Percentiles rank a stretch among this genome's conserved stretches.
Conservation (phyloP, 768 basidiomycete species). For the Lentinus brumalis region DNA sequence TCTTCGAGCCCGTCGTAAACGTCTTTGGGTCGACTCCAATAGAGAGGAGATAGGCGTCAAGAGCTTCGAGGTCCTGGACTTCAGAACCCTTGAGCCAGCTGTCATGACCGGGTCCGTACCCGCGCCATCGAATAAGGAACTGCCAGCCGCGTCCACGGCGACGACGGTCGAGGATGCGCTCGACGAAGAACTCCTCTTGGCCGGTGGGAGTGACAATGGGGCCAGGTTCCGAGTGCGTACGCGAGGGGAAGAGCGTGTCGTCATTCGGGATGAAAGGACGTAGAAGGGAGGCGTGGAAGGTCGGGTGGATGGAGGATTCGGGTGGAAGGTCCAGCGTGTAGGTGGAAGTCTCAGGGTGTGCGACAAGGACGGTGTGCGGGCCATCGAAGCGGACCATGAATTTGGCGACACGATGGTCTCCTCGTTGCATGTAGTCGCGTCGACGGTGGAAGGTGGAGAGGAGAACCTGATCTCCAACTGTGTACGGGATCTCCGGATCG, state of each 20-base stretch:
- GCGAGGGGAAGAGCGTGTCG: constrained; percentile 17
- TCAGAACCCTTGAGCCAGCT: neutral
- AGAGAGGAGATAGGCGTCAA: too few species aligned
- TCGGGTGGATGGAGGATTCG: neutral
- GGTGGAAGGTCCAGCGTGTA: neutral
- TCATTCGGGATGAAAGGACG: constrained; percentile 3
- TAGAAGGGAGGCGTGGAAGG: constrained; percentile 18
- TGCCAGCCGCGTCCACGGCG: neutral
- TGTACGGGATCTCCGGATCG: neutral
- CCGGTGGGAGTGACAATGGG: constrained; percentile 13
- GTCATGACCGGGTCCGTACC: constrained; percentile 4
- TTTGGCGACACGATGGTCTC: neutral
- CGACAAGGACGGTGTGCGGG: too few species aligned
- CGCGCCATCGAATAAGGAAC: constrained; percentile 9
- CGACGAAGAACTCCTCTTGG: constrained; percentile 17
- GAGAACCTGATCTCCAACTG: neutral
- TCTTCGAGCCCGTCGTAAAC: too few species aligned
- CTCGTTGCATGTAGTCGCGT: neutral
- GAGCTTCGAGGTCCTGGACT: neutral
- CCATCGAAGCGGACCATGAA: neutral
- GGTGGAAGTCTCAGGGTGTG: neutral
- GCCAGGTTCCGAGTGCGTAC: neutral
- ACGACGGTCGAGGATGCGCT: constrained; percentile 9
- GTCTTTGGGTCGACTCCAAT: too few species aligned
- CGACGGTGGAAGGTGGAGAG: neutral